Conservation (phyloP, 2,329 filamentous ascomycete species). For the Calonectria fujianensis region DNA sequence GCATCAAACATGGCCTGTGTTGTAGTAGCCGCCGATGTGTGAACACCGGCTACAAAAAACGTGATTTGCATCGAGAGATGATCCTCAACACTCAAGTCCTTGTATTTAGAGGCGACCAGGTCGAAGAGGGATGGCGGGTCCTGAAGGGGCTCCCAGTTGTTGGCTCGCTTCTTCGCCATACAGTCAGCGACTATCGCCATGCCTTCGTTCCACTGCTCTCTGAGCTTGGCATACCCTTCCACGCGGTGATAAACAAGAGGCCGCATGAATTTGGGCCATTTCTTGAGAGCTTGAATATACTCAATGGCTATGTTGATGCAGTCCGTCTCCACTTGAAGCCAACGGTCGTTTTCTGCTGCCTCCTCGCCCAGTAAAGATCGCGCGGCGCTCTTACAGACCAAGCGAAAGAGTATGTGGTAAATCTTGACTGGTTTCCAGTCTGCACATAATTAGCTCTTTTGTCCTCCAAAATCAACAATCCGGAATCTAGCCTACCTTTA, state of each 20-base stretch:
- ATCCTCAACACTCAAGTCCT: slow-evolving; percentile 1
- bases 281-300: not conserved
- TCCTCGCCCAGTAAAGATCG: not conserved
- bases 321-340: not conserved
- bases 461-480: too few relatives aligned
- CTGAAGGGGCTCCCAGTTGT: not conserved
- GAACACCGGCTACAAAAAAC: slow-evolving; percentile 1
- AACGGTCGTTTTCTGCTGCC: not conserved
- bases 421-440: not conserved
- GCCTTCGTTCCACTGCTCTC: not conserved
- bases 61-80: slow-evolving; percentile 18
- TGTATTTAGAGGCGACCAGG: not conserved
- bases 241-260: not conserved
- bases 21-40: slow-evolving; percentile 2
- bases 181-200: not conserved
- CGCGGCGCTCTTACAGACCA: slow-evolving; percentile 4
- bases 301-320: not conserved
- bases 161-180: not conserved
- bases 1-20: slow-evolving; percentile 16
- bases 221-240: not conserved
- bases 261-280: not conserved
- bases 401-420: not conserved
- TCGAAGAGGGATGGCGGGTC: not conserved
- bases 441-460: too few relatives aligned
- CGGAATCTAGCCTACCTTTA: too few relatives aligned